A percentile compares a stretch with the other conserved stretches of the same genome.
Conservation (phyloP, 345 rosid genomes). For the Noccaea bulbosa region DNA sequence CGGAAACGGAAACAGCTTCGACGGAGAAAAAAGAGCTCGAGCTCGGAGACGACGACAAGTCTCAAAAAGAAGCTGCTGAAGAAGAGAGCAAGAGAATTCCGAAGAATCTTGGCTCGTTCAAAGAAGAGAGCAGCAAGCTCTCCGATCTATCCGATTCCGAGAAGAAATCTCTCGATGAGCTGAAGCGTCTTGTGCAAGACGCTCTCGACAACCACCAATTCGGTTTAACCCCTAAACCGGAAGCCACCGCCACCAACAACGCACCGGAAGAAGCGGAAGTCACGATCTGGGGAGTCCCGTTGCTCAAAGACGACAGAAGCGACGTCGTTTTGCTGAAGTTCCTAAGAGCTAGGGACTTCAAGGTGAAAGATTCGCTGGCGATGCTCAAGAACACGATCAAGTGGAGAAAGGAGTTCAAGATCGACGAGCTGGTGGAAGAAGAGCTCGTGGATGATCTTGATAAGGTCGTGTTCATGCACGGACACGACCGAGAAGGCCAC, state of each 20-base stretch:
- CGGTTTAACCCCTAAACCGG: constrained; percentile 27
- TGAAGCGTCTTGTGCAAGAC: constrained; percentile 51
- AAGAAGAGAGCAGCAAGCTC: constrained; percentile 69
- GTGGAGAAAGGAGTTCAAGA: constrained; percentile 76
- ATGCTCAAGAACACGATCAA: constrained; percentile 75
- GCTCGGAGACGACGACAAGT: constrained; percentile 7
- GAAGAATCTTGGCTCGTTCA: constrained; percentile 57
- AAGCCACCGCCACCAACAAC: too few relatives aligned
- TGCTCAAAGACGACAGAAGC: constrained; percentile 70
- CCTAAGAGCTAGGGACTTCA: constrained; percentile 87
- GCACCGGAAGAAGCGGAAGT: constrained; percentile 53
- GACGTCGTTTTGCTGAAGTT: constrained; percentile 83
- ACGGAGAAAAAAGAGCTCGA: constrained; percentile 48
- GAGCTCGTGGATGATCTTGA: constrained; percentile 83
- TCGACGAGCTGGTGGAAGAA: constrained; percentile 68
- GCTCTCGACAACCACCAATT: constrained; percentile 50
- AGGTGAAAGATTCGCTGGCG: constrained; percentile 66
- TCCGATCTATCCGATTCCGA: constrained; percentile 65
- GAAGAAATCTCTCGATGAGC: constrained; percentile 55
- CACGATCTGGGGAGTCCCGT: constrained; percentile 76
- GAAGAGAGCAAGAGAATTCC: constrained; percentile 44
- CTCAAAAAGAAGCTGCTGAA: constrained; percentile 22
- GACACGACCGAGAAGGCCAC: constrained; percentile 79
- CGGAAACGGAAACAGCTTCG: constrained; percentile 41
- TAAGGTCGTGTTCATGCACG: constrained; percentile 88